phyloP scores from a whole-genome alignment of 129 eudicot genomes.

The Chrysanthemum seticuspe region DNA sequence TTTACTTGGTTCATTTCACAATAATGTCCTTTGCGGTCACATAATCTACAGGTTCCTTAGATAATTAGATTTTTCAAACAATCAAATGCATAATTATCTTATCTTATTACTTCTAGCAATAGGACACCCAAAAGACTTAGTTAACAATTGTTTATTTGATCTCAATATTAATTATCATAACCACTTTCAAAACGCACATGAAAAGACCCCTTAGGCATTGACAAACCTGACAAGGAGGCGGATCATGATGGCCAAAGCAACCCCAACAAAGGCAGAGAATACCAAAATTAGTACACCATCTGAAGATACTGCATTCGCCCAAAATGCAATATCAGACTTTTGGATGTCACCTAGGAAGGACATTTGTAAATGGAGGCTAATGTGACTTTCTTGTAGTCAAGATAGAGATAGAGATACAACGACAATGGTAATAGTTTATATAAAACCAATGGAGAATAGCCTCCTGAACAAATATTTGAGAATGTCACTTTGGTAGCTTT shows the following conservation, averaged over 20 bases:
- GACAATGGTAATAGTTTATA: not conserved
- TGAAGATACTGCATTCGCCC: conserved; percentile 17
- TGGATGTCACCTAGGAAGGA: not conserved
- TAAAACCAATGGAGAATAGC: not conserved
- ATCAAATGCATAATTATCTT: not conserved
- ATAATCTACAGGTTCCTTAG: not conserved
- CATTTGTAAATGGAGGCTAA: not conserved
- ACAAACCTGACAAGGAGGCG: conserved; percentile 14
- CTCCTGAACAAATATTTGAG: not conserved
- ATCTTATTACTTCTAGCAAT: not conserved
- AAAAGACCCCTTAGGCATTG: not conserved
- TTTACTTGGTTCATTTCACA: too few species aligned
- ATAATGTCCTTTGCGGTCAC: not conserved
- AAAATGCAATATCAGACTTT: not conserved
- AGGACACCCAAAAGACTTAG: not conserved
- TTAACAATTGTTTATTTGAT: not conserved
- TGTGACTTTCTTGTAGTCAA: not conserved
- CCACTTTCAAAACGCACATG: not conserved
- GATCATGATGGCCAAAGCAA: conserved; percentile 8
- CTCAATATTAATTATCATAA: not conserved
- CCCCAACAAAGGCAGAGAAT: not conserved
- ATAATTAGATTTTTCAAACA: not conserved
- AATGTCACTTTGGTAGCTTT: conserved; percentile 16
- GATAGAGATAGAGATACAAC: not conserved
- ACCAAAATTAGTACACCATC: not conserved